These are phyloP conservation scores for Populus simonii DNA, from an alignment of 345 rosid species.

Conservation along the genomic window DNA sequence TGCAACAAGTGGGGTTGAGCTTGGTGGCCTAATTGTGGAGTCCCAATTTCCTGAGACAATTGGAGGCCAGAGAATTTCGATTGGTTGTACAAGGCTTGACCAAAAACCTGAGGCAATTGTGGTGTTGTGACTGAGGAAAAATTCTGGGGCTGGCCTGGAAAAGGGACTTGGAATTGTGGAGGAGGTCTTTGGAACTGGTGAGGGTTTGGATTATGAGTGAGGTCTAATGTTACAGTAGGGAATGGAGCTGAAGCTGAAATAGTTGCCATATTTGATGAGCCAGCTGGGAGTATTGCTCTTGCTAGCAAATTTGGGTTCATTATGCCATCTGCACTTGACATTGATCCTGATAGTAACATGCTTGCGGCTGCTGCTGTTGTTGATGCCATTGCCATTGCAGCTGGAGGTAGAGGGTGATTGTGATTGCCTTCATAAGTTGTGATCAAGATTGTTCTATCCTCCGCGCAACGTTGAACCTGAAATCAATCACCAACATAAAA, in stretches of 20 bases:
- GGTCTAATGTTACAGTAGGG: constrained; percentile 93
- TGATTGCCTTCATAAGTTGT: constrained; percentile 96
- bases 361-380: constrained; percentile 84
- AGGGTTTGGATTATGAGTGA: constrained; percentile 69
- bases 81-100: constrained; percentile 73
- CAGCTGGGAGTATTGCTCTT: constrained; percentile 70
- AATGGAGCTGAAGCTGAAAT: constrained; percentile 97
- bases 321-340: constrained; percentile 82
- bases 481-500: neutral
- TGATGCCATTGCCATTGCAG: constrained; percentile 94
- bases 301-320: constrained; percentile 86
- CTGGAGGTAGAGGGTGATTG: constrained; percentile 88
- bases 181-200: constrained; percentile 44
- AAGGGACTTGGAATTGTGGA: constrained; percentile 43
- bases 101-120: constrained; percentile 56
- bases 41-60: constrained; percentile 48
- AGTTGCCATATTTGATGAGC: constrained; percentile 87
- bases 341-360: constrained; percentile 89
- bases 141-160: constrained; percentile 38
- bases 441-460: constrained; percentile 72
- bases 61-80: constrained; percentile 89
- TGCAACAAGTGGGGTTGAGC: constrained; percentile 16
- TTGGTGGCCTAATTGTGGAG: constrained; percentile 41
- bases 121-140: constrained; percentile 23
- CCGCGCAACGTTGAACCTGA: constrained; percentile 96